Percentiles rank a stretch among this genome's conserved stretches.
Conservation (phyloP, 805 yeast species). For the Yamadazyma nakazawae region DNA sequence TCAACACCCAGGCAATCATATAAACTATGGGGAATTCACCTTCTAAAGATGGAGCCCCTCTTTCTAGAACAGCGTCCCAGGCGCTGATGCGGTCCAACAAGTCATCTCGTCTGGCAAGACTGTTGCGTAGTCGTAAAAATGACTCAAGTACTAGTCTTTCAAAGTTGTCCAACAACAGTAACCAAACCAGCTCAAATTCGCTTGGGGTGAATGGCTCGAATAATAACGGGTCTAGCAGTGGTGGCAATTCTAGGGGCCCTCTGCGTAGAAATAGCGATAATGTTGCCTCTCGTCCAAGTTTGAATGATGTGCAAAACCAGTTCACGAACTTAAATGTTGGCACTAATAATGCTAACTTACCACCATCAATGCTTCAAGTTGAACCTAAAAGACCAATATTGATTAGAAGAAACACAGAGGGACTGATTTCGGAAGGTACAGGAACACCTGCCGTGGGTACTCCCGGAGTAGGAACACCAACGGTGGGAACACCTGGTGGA, state of each 20-base stretch:
- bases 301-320: conserved; percentile 14
- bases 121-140: conserved; percentile 9
- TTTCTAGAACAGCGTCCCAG: conserved; percentile 54
- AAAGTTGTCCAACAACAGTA: conserved; percentile 8
- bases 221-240: not conserved
- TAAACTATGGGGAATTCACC: conserved; percentile 49
- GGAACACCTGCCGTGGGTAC: not conserved
- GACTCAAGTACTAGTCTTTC: conserved; percentile 16
- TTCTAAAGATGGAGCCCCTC: conserved; percentile 48
- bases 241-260: not conserved
- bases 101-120: conserved; percentile 10
- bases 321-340: conserved; percentile 8
- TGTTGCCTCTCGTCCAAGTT: not conserved
- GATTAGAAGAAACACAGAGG: conserved; percentile 48
- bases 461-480: not conserved
- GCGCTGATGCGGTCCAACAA: conserved; percentile 38
- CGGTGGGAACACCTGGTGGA: not conserved
- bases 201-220: not conserved
- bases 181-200: conserved; percentile 1
- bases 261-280: conserved; percentile 3
- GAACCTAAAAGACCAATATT: conserved; percentile 75
- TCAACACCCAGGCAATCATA: conserved; percentile 2
- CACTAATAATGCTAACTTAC: conserved; percentile 32
- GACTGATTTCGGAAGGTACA: not conserved
- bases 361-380: conserved; percentile 66